Evolutionary conservation across 768 basidiomycete species (phyloP).

Genomic region (Tricholoma flavovirens): DNA sequence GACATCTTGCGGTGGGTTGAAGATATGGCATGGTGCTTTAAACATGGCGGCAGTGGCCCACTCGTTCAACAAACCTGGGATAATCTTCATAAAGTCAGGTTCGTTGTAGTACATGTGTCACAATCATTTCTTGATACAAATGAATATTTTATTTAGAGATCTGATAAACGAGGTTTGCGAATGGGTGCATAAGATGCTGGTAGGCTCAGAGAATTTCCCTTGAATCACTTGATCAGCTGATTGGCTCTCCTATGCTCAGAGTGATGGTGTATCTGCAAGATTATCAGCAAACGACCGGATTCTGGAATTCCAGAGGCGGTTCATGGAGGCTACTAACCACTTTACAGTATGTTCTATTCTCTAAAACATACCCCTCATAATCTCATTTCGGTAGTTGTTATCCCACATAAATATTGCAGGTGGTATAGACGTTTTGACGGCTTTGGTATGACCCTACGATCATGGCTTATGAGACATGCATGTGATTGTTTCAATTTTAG

Average conservation of each 20-base stretch:
- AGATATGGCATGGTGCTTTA: slow-evolving; percentile 7
- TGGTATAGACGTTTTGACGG: slow-evolving; percentile 3
- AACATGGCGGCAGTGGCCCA: not conserved
- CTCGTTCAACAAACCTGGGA: slow-evolving; percentile 12
- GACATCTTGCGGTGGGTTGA: slow-evolving; percentile 13
- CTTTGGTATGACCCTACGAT: not conserved
- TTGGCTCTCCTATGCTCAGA: not conserved
- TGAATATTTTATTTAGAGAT: not conserved
- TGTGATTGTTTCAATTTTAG: slow-evolving; percentile 5
- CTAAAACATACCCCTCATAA: not conserved
- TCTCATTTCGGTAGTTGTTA: not conserved
- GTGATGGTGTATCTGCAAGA: not conserved
- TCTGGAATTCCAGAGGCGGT: slow-evolving; percentile 6
- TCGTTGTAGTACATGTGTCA: not conserved
- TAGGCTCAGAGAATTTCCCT: not conserved
- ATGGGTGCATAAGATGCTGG: slow-evolving; percentile 11
- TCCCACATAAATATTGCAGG: slow-evolving; percentile 2
- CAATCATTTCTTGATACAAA: not conserved
- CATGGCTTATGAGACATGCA: slow-evolving; percentile 2
- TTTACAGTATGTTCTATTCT: not conserved
- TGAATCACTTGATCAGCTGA: not conserved
- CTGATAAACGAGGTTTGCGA: slow-evolving; percentile 11
- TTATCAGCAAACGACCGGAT: slow-evolving; percentile 5
- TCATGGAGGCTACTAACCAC: slow-evolving; percentile 6
- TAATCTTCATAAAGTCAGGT: slow-evolving; percentile 13